Conservation (phyloP, 176 grass and related monocot genomes). For the Aegilops longissima region DNA sequence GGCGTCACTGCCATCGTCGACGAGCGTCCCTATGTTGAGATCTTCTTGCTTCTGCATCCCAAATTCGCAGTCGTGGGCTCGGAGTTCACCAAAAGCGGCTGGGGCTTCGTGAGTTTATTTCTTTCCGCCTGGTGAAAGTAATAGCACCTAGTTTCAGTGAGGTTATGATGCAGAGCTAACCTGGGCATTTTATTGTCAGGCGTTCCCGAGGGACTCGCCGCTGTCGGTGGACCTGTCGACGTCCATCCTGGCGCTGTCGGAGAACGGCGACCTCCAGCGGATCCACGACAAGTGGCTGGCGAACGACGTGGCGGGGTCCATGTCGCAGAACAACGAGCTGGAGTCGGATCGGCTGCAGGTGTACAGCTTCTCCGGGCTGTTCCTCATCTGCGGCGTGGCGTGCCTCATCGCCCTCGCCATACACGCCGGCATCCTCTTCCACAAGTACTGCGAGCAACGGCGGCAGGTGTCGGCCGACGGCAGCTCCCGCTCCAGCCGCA, state of each 20-base stretch:
- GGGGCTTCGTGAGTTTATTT: slow-evolving; percentile 70
- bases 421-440: slow-evolving; percentile 43
- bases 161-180: not conserved
- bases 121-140: not conserved
- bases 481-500: slow-evolving; percentile 14
- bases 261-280: slow-evolving; percentile 81
- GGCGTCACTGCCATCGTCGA: slow-evolving; percentile 77
- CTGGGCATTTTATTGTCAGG: slow-evolving; percentile 24
- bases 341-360: slow-evolving; percentile 48
- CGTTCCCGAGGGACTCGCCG: slow-evolving; percentile 67
- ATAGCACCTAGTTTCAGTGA: too few relatives aligned
- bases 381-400: slow-evolving; percentile 73
- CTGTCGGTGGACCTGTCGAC: slow-evolving; percentile 77
- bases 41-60: slow-evolving; percentile 50
- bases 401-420: slow-evolving; percentile 58
- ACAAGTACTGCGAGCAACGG: slow-evolving; percentile 42
- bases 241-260: slow-evolving; percentile 75
- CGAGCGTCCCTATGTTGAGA: slow-evolving; percentile 56
- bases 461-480: not conserved
- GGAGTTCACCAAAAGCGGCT: slow-evolving; percentile 80
- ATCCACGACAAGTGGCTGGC: slow-evolving; percentile 83
- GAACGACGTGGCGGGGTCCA: not conserved
- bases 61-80: slow-evolving; percentile 62
- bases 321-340: slow-evolving; percentile 22
- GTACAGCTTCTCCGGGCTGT: slow-evolving; percentile 69